These are phyloP conservation scores for Amauroascus niger DNA, from an alignment of 2,329 filamentous ascomycete genomes.

Conservation along the genomic window DNA sequence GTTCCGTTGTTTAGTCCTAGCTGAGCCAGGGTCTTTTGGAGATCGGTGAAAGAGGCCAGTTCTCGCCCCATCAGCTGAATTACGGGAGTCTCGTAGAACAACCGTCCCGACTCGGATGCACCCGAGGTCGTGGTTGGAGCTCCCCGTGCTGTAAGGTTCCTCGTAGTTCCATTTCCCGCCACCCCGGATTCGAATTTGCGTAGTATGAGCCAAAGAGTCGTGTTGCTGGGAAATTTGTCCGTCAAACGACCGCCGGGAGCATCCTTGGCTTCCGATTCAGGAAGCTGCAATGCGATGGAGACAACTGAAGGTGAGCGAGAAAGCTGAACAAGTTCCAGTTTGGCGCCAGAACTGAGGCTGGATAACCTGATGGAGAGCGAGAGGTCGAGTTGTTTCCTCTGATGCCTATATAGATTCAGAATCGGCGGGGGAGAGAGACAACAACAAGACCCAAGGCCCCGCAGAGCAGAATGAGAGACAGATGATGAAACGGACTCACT, in stretches of 20 bases:
- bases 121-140: slow-evolving; percentile 53
- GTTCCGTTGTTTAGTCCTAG: slow-evolving; percentile 79
- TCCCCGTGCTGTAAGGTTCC: slow-evolving; percentile 78
- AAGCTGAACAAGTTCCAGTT: slow-evolving; percentile 80
- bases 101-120: slow-evolving; percentile 54
- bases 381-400: slow-evolving; percentile 76
- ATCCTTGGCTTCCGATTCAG: slow-evolving; percentile 56
- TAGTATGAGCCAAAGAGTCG: slow-evolving; percentile 79
- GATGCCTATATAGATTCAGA: too few relatives aligned
- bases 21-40: slow-evolving; percentile 82
- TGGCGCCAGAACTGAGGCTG: slow-evolving; percentile 73
- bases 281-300: slow-evolving; percentile 79
- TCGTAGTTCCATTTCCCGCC: slow-evolving; percentile 48
- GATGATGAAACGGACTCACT: slow-evolving; percentile 47
- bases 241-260: slow-evolving; percentile 59
- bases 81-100: slow-evolving; percentile 81
- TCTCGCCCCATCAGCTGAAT: slow-evolving; percentile 76
- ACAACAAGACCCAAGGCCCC: not conserved
- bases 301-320: slow-evolving; percentile 79
- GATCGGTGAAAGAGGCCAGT: slow-evolving; percentile 63
- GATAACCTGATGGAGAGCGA: slow-evolving; percentile 75
- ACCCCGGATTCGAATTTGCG: slow-evolving; percentile 78
- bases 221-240: slow-evolving; percentile 80
- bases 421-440: too few relatives aligned
- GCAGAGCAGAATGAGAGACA: not conserved